Base-by-base conservation (phyloP, 768 basidiomycete genomes). In the Collybiopsis luxurians region DNA sequence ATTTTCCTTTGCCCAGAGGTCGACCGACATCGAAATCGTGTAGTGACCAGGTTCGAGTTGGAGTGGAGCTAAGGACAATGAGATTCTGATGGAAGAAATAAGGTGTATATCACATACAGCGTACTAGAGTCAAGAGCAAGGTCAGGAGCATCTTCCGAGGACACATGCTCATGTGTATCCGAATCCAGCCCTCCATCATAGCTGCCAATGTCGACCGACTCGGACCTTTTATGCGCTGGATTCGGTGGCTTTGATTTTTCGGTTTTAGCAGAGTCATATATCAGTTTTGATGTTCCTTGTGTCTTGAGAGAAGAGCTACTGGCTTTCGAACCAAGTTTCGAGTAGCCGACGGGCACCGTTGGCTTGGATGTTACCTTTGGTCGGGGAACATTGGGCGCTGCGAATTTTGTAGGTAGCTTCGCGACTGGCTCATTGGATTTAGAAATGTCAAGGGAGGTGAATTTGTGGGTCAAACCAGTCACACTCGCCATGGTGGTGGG, bases 1-100 rank as follows among this genome's bases (percentile, higher is more conserved):
- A 99, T 75, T 98, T 98, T 46, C 97, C 97, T 70, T 98, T 98
- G n/a, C 97, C 97, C 1, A 99, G 81, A 2, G 95, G 94, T 13
- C 94, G 84, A 15, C 97, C 96, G 66, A 98, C 96, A 60, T 97
- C 92, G 64, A 99, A 97, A 55, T 86, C 81, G 57, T 84, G 82
- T 4, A 98, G 76, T 28, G 83, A 85, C 89, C 95, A 94, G 64
- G 92, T 90, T 21, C 86, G 82, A 0, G 92, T 93, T 17, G 90
- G 91, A 39, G 75, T 80, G 59, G 76, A 78, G 54, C 89, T 90
- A 44, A 38, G 23, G 59, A 38, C 39, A 38, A 24, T n/a, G 15
- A 50, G 3, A 11, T 10, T 27, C 34, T 27, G 30, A 53, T 38
- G 28, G 15, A 10, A 56, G 34, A 46, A 27, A 28, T 24, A 47